Evolutionary conservation across 257 asterid species (phyloP).

Genomic region (Solanum verrucosum): DNA sequence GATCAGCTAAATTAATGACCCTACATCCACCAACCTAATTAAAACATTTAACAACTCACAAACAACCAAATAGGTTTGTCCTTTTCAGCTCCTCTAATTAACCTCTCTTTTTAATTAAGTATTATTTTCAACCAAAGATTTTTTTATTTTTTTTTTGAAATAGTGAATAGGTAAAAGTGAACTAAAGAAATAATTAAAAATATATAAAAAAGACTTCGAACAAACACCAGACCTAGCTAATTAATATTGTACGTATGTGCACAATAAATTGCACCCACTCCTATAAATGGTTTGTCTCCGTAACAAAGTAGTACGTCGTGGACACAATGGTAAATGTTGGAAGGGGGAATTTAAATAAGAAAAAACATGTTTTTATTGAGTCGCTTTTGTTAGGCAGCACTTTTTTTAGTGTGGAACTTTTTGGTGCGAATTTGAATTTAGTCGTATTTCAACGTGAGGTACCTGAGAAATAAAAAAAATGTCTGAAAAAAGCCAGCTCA

Average conservation of each 20-base stretch:
- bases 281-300: neutral
- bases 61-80: neutral
- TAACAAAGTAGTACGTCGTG: neutral
- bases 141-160: no score
- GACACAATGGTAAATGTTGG: neutral
- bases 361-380: neutral
- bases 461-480: no score
- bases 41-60: neutral
- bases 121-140: no score
- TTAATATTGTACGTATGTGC: neutral
- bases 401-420: rapidly evolving
- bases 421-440: rapidly evolving
- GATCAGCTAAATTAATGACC: neutral
- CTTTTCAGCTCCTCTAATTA: neutral
- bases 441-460: rapidly evolving
- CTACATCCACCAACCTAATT: neutral
- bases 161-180: neutral
- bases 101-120: neutral
- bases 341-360: neutral
- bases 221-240: neutral
- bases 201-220: neutral
- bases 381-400: rapidly evolving
- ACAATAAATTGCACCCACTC: neutral
- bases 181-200: neutral
- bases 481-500: neutral